Percentiles rank a stretch among this genome's conserved stretches.
Evolutionary conservation across 1,284 basidiomycete species (phyloP).

Genomic region (Cystobasidium pallidum): DNA sequence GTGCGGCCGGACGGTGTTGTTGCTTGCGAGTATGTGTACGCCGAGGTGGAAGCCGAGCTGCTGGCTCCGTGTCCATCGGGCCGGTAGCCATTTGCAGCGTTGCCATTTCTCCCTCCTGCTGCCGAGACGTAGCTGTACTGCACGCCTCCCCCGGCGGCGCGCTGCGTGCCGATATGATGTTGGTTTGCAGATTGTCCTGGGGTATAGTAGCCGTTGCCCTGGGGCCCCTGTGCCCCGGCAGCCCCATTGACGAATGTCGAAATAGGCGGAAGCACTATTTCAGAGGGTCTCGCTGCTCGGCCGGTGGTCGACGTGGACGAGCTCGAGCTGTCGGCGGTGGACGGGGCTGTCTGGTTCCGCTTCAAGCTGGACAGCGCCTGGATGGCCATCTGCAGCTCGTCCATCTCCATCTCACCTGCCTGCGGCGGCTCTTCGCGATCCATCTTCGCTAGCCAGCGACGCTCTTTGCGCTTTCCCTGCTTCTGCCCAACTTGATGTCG

Average conservation of each 20-base stretch:
- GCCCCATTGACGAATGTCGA: slow-evolving; percentile 22
- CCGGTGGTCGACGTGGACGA: background rate
- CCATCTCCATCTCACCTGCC: slow-evolving; percentile 31
- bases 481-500: background rate
- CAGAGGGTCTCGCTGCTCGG: slow-evolving; percentile 7
- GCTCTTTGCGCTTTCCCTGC: background rate
- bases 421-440: background rate
- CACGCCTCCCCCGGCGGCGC: background rate
- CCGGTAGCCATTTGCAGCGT: background rate
- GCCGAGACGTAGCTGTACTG: slow-evolving; percentile 38
- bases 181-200: background rate
- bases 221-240: background rate
- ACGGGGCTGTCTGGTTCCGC: background rate
- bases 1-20: slow-evolving; percentile 31
- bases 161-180: background rate
- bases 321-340: background rate
- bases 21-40: slow-evolving; percentile 21
- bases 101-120: background rate
- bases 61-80: background rate
- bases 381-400: slow-evolving; percentile 42
- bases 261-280: slow-evolving; percentile 32
- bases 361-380: slow-evolving; percentile 34
- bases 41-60: slow-evolving; percentile 27
- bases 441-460: background rate
- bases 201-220: background rate